These are phyloP conservation scores for Conidiobolus incongruus DNA, from an alignment of 371 early-diverging fungal species.

Conservation along the genomic window DNA sequence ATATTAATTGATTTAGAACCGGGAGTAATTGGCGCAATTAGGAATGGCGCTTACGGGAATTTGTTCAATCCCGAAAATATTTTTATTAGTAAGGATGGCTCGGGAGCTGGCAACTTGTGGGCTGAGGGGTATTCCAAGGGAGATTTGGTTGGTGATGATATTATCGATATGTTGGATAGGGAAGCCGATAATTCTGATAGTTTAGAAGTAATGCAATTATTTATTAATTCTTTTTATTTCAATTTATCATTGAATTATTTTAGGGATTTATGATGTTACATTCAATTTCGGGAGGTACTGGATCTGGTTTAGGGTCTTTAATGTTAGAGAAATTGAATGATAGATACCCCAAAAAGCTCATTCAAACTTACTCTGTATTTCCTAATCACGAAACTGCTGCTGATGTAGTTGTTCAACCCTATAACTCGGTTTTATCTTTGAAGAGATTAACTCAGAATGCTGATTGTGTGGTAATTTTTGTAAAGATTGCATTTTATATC, in stretches of 20 bases:
- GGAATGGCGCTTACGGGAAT: slow-evolving; percentile 41
- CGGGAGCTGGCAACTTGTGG: slow-evolving; percentile 96
- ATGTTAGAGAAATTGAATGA: slow-evolving; percentile 75
- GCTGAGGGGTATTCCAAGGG: slow-evolving; percentile 71
- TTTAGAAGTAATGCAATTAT: slow-evolving; percentile 27
- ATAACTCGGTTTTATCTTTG: slow-evolving; percentile 92
- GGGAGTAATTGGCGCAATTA: slow-evolving; percentile 59
- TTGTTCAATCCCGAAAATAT: slow-evolving; percentile 86
- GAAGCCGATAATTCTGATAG: slow-evolving; percentile 88
- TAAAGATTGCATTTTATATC: no score
- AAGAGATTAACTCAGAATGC: slow-evolving; percentile 80
- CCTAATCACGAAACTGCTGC: slow-evolving; percentile 93
- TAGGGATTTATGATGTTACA: slow-evolving; percentile 76
- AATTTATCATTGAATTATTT: no score
- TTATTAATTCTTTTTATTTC: no score
- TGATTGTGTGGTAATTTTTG: slow-evolving; percentile 71
- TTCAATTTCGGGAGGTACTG: slow-evolving; percentile 93
- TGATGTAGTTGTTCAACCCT: slow-evolving; percentile 99
- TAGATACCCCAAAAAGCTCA: slow-evolving; percentile 91
- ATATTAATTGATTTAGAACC: slow-evolving; percentile 85
- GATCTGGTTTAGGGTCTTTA: slow-evolving; percentile 88
- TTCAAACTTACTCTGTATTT: slow-evolving; percentile 97
- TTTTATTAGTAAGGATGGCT: slow-evolving; percentile 68
- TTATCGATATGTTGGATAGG: slow-evolving; percentile 83
- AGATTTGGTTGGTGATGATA: slow-evolving; percentile 53